A percentile compares a stretch with the other conserved stretches of the same genome.
Evolutionary conservation across 2,329 filamentous ascomycete species (phyloP).

Genomic region (Apiospora phragmitis): DNA sequence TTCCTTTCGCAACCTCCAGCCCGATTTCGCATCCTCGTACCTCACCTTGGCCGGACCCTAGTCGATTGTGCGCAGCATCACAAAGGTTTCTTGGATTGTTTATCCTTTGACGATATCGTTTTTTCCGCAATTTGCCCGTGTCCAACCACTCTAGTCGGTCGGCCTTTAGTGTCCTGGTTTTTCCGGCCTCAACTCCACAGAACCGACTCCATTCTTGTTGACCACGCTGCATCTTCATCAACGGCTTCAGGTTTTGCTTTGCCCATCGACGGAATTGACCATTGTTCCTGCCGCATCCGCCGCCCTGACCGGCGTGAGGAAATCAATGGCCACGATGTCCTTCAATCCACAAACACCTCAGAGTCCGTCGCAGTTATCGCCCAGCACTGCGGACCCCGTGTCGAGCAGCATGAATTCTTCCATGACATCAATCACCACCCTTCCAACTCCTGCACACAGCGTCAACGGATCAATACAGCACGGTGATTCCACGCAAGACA

Average conservation of each 20-base stretch:
- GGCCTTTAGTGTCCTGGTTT: slow-evolving; percentile 12
- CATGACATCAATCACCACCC: slow-evolving; percentile 51
- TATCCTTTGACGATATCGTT: slow-evolving; percentile 8
- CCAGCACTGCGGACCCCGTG: slow-evolving; percentile 52
- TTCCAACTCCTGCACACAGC: slow-evolving; percentile 64
- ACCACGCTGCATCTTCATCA: slow-evolving; percentile 9
- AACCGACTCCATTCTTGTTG: slow-evolving; percentile 5
- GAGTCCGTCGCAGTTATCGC: slow-evolving; percentile 64
- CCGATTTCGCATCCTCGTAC: neutral
- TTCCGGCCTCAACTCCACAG: slow-evolving; percentile 9
- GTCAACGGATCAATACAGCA: slow-evolving; percentile 56
- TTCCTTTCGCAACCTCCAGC: neutral
- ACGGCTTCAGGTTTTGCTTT: slow-evolving; percentile 5
- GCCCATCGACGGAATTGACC: neutral
- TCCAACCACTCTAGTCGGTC: slow-evolving; percentile 10
- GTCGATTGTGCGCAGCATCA: neutral
- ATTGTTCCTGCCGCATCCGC: slow-evolving; percentile 1
- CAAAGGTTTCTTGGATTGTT: slow-evolving; percentile 5
- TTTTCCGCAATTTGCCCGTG: slow-evolving; percentile 4
- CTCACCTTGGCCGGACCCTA: neutral
- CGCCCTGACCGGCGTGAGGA: slow-evolving; percentile 15
- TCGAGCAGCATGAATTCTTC: slow-evolving; percentile 53
- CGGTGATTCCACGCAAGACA: slow-evolving; percentile 44
- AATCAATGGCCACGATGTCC: slow-evolving; percentile 56
- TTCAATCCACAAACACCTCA: slow-evolving; percentile 68